Conservation (phyloP, 257 asterid genomes). For the Solanum tacnaense region DNA sequence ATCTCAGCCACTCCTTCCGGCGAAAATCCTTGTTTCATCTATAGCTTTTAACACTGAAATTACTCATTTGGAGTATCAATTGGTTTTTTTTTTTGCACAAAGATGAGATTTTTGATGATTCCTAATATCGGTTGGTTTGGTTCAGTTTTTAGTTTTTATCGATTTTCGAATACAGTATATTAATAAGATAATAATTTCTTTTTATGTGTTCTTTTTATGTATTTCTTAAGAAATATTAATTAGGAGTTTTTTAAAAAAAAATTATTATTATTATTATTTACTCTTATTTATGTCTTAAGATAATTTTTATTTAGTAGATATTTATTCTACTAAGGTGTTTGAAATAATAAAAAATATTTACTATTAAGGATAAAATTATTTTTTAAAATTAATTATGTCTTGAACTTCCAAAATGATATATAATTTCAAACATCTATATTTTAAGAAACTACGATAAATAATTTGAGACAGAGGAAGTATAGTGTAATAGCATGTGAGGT, state of each 20-base stretch:
- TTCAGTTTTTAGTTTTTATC: too few relatives aligned
- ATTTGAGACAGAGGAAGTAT: fast-evolving
- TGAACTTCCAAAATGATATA: background rate
- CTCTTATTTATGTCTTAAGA: background rate
- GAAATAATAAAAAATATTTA: background rate
- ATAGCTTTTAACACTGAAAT: too few relatives aligned
- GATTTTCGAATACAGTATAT: too few relatives aligned
- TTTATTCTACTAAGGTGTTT: background rate
- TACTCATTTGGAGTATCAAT: too few relatives aligned
- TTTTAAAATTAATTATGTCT: background rate
- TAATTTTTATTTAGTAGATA: background rate
- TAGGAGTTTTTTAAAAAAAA: background rate
- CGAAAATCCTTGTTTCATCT: too few relatives aligned
- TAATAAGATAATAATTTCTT: background rate
- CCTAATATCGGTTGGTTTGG: too few relatives aligned
- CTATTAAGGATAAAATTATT: background rate
- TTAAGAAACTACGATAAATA: background rate
- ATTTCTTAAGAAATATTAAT: background rate
- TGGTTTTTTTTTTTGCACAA: too few relatives aligned
- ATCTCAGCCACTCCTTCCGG: too few relatives aligned
- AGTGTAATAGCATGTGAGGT: background rate
- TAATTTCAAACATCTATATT: background rate
- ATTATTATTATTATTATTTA: background rate
- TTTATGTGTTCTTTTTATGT: background rate
- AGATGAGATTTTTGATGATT: too few relatives aligned